Percentiles rank a stretch among this genome's conserved stretches.
phyloP scores from a whole-genome alignment of 2,329 filamentous ascomycete genomes.

The Diaporthe australafricana region DNA sequence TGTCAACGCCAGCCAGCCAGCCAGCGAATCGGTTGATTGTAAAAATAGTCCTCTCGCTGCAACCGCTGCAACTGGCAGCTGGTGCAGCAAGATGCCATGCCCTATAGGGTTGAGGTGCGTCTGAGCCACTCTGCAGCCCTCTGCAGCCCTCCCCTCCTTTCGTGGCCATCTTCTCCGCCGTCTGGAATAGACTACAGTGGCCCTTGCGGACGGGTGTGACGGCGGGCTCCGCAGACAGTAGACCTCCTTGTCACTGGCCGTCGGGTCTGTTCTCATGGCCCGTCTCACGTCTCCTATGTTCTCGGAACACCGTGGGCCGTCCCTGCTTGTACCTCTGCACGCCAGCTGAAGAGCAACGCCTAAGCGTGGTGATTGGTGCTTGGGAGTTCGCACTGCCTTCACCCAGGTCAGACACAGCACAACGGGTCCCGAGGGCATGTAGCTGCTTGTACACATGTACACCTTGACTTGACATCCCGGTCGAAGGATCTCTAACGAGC shows the following conservation, averaged over 20 bases:
- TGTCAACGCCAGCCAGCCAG: neutral
- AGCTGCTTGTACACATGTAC: conserved; percentile 2
- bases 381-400: conserved; percentile 25
- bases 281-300: conserved; percentile 3
- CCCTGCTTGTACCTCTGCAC: conserved; percentile 16
- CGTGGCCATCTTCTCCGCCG: conserved; percentile 9
- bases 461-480: conserved; percentile 10
- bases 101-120: conserved; percentile 20
- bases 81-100: conserved; percentile 19
- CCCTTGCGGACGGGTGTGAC: conserved; percentile 5
- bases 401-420: conserved; percentile 1
- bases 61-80: conserved; percentile 19
- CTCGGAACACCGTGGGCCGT: neutral
- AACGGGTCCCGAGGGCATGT: conserved; percentile 2
- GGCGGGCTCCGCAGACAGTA: conserved; percentile 16
- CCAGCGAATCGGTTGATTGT: conserved; percentile 19
- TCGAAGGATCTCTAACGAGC: conserved; percentile 36
- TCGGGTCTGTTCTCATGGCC: neutral
- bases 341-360: neutral
- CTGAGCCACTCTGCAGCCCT: conserved; percentile 21
- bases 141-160: conserved; percentile 3
- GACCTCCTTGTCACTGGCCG: neutral
- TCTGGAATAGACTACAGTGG: neutral
- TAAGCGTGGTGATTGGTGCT: neutral
- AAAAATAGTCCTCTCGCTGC: conserved; percentile 36